Conservation (phyloP, 2,329 filamentous ascomycete species). For the Paecilomyces variotii region DNA sequence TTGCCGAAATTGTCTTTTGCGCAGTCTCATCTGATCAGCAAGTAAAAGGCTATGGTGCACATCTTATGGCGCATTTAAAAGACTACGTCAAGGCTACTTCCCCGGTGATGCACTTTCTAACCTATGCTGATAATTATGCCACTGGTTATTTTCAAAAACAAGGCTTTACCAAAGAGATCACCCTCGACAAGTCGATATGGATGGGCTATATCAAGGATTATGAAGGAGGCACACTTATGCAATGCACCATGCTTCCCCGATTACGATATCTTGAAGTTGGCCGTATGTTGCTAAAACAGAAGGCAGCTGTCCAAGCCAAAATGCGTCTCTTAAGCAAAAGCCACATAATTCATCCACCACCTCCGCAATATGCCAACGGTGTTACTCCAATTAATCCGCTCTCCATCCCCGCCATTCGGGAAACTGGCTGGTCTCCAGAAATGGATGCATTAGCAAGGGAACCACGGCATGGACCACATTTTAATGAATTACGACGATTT, state of each 20-base stretch:
- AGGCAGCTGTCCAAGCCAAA: slow-evolving; percentile 89
- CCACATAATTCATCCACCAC: slow-evolving; percentile 78
- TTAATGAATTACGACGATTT: slow-evolving; percentile 84
- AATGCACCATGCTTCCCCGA: slow-evolving; percentile 92
- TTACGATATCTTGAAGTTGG: slow-evolving; percentile 90
- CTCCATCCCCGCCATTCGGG: slow-evolving; percentile 77
- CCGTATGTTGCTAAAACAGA: slow-evolving; percentile 94
- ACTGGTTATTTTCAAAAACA: slow-evolving; percentile 99
- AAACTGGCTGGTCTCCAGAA: slow-evolving; percentile 88
- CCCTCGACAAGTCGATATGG: slow-evolving; percentile 80
- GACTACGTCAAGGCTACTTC: slow-evolving; percentile 96
- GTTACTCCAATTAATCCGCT: slow-evolving; percentile 72
- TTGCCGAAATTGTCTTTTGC: slow-evolving; percentile 98
- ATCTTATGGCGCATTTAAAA: slow-evolving; percentile 96
- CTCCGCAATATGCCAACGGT: slow-evolving; percentile 75
- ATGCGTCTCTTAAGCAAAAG: slow-evolving; percentile 85
- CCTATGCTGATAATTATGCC: slow-evolving; percentile 97
- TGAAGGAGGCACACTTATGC: slow-evolving; percentile 95
- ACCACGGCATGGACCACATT: slow-evolving; percentile 91
- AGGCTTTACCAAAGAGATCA: slow-evolving; percentile 97
- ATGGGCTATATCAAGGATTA: slow-evolving; percentile 54
- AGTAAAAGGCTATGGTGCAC: slow-evolving; percentile 95
- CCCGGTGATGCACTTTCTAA: slow-evolving; percentile 96
- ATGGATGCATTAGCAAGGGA: slow-evolving; percentile 97
- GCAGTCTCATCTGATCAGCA: slow-evolving; percentile 97